Evolutionary conservation across 768 basidiomycete species (phyloP), one percentile per base, ranked within the genome.

Genomic region (Butyriboletus loyo): DNA sequence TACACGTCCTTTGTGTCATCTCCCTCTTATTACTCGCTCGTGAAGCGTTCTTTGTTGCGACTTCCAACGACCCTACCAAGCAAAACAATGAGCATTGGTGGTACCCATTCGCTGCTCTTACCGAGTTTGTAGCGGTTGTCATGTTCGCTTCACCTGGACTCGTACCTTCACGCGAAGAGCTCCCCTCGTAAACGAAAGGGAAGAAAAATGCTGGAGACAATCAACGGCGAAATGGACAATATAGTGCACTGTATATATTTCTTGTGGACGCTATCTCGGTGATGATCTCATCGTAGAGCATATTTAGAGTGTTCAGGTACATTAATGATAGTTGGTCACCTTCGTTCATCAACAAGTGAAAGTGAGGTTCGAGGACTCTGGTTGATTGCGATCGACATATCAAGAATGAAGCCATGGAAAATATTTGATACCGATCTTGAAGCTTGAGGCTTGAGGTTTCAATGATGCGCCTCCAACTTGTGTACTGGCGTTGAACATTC

Each of bases 61-160:
- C 66, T 11, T 19, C 55, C 41, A 57, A 58, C 47, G 25, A 63
- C 30, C 0, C 25, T 4, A 25, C 57, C 10, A 54, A 49, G 49
- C 68, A 69, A 46, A 64, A 66, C 41, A 34, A 66, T n/a, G 69
- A 72, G 46, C 50, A 57, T 17, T 59, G 62, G 45, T 73, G 67
- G 63, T 73, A 72, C 46, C 69, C 69, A 21, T 59, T 72, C 17
- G 62, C 66, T 32, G 72, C 66, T 9, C 42, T 65, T 11, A 59
- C 72, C 4, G 72, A 73, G 54, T 53, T 71, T 34, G 37, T 68
- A 14, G 69, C 69, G 2, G 70, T 66, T 3, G 28, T 64, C 30
- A 44, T 72, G 43, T 72, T 72, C 28, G 41, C 65, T 34, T 54
- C 60, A 27, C 69, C 68, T 19, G 71, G 71, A 22, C 60, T 72